A percentile compares a stretch with the other conserved stretches of the same genome.
These are phyloP conservation scores for Mycena venus DNA, from an alignment of 768 basidiomycete species.

Conservation along the genomic window DNA sequence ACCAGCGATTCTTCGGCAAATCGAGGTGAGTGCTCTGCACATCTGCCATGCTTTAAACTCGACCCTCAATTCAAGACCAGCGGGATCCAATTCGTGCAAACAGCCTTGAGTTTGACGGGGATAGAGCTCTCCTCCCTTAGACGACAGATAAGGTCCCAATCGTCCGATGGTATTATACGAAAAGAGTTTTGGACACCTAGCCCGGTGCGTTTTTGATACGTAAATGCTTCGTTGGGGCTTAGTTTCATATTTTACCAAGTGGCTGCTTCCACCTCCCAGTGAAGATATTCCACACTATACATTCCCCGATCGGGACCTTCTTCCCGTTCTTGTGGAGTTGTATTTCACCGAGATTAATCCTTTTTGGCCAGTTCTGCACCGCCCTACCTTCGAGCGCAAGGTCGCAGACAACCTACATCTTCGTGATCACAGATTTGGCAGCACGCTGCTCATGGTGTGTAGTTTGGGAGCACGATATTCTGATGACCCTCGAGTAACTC, in stretches of 20 bases:
- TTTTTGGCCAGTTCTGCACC: constrained; percentile 77
- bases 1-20: constrained; percentile 63
- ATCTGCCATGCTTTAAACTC: background rate
- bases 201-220: constrained; percentile 53
- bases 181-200: constrained; percentile 64
- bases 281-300: constrained; percentile 45
- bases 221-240: background rate
- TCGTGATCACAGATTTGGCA: constrained; percentile 60
- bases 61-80: constrained; percentile 42
- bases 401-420: constrained; percentile 64
- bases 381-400: constrained; percentile 72
- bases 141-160: constrained; percentile 35
- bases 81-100: constrained; percentile 63
- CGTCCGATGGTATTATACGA: too few relatives aligned
- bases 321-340: constrained; percentile 64
- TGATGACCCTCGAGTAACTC: constrained; percentile 72
- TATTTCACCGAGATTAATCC: constrained; percentile 69
- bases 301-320: constrained; percentile 69
- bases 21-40: constrained; percentile 43
- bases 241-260: background rate
- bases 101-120: constrained; percentile 58
- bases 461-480: constrained; percentile 73
- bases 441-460: constrained; percentile 41
- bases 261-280: constrained; percentile 21
- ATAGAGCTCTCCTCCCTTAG: background rate